Percentiles rank a stretch among this genome's conserved stretches.
These are phyloP conservation scores for Penicillium occitanis DNA, from an alignment of 2,329 filamentous ascomycete species.

Conservation along the genomic window DNA sequence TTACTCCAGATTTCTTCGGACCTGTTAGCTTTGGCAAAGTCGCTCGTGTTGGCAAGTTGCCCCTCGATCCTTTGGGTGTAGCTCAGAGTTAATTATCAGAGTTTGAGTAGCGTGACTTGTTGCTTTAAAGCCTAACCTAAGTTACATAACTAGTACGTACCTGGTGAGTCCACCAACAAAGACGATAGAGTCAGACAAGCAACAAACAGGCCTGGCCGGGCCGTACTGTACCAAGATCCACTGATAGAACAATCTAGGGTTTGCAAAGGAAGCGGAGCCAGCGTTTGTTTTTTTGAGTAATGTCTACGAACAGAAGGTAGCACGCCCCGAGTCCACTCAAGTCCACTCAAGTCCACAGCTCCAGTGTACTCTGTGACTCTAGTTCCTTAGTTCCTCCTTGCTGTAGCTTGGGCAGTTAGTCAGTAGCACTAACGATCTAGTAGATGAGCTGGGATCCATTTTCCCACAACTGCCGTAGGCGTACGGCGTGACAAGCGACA, in stretches of 20 bases:
- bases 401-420: background rate
- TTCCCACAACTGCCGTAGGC: background rate
- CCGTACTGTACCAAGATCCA: background rate
- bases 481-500: background rate
- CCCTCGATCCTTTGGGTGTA: background rate
- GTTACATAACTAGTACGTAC: constrained; percentile 1
- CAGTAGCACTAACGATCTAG: background rate
- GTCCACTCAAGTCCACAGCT: background rate
- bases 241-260: background rate
- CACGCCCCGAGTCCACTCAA: constrained; percentile 1
- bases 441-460: background rate
- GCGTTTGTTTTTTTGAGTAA: constrained; percentile 5
- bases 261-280: background rate
- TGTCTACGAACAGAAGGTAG: constrained; percentile 17
- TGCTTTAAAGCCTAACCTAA: constrained; percentile 3
- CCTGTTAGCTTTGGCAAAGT: constrained; percentile 2
- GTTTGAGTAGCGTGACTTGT: constrained; percentile 4
- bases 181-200: background rate
- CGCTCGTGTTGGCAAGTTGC: background rate
- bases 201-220: constrained; percentile 3
- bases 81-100: background rate
- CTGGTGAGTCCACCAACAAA: background rate
- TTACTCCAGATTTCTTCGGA: constrained; percentile 5
- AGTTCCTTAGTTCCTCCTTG: background rate
- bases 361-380: background rate